Conservation (phyloP, 148 eudicot genomes). For the Simmondsia chinensis region DNA sequence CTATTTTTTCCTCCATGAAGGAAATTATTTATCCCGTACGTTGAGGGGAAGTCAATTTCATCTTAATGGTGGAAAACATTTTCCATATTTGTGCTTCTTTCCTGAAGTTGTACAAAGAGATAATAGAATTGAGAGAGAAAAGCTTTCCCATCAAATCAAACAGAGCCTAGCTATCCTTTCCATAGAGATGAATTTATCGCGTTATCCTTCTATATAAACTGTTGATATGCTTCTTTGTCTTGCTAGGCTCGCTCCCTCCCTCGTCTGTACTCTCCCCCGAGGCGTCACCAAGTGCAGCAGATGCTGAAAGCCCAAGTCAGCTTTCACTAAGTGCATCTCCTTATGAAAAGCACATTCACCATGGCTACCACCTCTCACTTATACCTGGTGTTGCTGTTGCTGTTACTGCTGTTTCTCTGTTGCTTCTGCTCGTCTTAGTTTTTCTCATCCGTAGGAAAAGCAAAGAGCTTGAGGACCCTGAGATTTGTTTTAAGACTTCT, state of each 20-base stretch:
- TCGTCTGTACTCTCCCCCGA: conserved; percentile 43
- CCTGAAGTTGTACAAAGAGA: no score
- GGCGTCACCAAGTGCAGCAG: conserved; percentile 50
- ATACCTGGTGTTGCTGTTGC: conserved; percentile 57
- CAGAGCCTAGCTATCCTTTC: no score
- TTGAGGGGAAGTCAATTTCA: no score
- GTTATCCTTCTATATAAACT: background rate
- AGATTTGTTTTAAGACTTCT: conserved; percentile 26
- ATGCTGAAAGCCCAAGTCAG: conserved; percentile 59
- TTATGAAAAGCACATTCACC: conserved; percentile 33
- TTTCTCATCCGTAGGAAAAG: conserved; percentile 65
- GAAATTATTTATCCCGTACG: no score
- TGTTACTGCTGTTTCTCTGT: conserved; percentile 48
- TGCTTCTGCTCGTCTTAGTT: conserved; percentile 43
- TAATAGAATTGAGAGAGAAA: no score
- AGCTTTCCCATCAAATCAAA: no score
- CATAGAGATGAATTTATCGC: no score
- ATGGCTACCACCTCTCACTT: conserved; percentile 42
- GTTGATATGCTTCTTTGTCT: conserved; percentile 4
- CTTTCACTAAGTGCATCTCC: conserved; percentile 33
- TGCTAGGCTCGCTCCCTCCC: conserved; percentile 33
- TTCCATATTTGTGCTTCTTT: no score
- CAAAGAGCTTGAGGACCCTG: conserved; percentile 57
- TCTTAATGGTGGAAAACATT: no score
- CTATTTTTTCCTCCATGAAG: no score